Percentiles rank a stretch among this genome's conserved stretches.
phyloP scores from a whole-genome alignment of 2,329 filamentous ascomycete genomes.

The Hypoxylon sp. region DNA sequence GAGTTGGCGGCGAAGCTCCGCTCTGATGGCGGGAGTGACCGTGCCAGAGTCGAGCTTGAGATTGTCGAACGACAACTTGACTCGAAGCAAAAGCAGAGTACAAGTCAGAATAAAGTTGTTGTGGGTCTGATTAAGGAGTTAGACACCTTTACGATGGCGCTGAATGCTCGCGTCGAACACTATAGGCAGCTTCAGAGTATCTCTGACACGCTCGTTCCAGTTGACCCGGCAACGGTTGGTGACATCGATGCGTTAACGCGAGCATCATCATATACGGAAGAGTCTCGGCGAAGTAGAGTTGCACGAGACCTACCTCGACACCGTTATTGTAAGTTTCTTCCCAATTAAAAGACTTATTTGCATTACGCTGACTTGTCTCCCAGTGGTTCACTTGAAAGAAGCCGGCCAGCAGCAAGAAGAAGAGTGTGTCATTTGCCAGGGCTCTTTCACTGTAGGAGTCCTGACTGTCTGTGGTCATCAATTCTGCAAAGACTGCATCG shows the following conservation, averaged over 20 bases:
- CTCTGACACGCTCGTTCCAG: slow-evolving; percentile 87
- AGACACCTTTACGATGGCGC: slow-evolving; percentile 80
- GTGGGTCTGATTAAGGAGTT: slow-evolving; percentile 75
- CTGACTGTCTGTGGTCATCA: slow-evolving; percentile 91
- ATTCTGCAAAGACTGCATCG: slow-evolving; percentile 91
- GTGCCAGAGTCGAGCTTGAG: slow-evolving; percentile 73
- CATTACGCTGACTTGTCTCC: slow-evolving; percentile 37
- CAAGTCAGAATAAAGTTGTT: slow-evolving; percentile 65
- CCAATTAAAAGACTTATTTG: background rate
- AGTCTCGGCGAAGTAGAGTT: slow-evolving; percentile 70
- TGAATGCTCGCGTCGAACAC: slow-evolving; percentile 90
- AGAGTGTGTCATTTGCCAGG: slow-evolving; percentile 88
- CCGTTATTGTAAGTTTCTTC: slow-evolving; percentile 72
- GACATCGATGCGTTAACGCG: slow-evolving; percentile 57
- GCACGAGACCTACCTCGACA: slow-evolving; percentile 78
- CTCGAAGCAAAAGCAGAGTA: slow-evolving; percentile 68
- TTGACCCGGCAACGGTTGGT: slow-evolving; percentile 74
- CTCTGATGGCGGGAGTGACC: slow-evolving; percentile 65
- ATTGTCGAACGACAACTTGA: slow-evolving; percentile 76
- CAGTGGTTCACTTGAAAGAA: slow-evolving; percentile 68
- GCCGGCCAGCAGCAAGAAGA: slow-evolving; percentile 74
- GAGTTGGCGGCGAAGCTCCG: slow-evolving; percentile 72
- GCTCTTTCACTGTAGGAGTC: slow-evolving; percentile 81
- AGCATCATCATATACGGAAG: slow-evolving; percentile 61
- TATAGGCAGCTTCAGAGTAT: slow-evolving; percentile 91